A percentile compares a stretch with the other conserved stretches of the same genome.
phyloP scores from a whole-genome alignment of 2,329 filamentous ascomycete species.

The Monosporascus sp. region DNA sequence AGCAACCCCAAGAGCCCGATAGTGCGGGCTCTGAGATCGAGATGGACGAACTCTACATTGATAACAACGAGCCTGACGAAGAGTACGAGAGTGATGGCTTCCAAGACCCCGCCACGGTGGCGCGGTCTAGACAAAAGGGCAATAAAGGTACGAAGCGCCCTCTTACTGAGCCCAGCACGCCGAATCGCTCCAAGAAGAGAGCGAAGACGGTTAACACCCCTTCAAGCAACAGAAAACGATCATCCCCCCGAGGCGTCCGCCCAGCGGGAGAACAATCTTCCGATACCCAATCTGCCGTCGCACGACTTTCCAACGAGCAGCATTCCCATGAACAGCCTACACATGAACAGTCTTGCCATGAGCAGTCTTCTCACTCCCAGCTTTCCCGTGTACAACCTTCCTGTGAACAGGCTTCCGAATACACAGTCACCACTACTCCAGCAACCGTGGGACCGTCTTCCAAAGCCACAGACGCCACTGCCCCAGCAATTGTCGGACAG shows the following conservation, averaged over 20 bases:
- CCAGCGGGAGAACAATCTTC: background rate
- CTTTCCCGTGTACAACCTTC: no score
- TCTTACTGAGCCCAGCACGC: constrained; percentile 2
- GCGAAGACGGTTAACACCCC: constrained; percentile 15
- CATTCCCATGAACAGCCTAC: background rate
- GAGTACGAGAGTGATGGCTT: constrained; percentile 13
- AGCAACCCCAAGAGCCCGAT: constrained; percentile 16
- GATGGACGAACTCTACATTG: constrained; percentile 22
- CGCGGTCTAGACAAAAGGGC: constrained; percentile 5
- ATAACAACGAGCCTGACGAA: constrained; percentile 16
- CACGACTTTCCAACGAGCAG: background rate
- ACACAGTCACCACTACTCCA: background rate
- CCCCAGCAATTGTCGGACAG: background rate
- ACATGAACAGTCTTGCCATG: no score
- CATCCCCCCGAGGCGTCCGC: background rate
- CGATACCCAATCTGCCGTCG: background rate
- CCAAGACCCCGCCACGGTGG: background rate
- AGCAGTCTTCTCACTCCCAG: no score
- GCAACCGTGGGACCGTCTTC: background rate
- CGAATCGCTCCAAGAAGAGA: constrained; percentile 7
- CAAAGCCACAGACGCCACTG: background rate
- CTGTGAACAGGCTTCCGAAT: no score
- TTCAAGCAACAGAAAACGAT: constrained; percentile 9
- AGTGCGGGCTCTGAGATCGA: constrained; percentile 22
- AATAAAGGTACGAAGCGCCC: constrained; percentile 19